phyloP scores from a whole-genome alignment of 2,329 filamentous ascomycete species.

The Fusarium sp. region DNA sequence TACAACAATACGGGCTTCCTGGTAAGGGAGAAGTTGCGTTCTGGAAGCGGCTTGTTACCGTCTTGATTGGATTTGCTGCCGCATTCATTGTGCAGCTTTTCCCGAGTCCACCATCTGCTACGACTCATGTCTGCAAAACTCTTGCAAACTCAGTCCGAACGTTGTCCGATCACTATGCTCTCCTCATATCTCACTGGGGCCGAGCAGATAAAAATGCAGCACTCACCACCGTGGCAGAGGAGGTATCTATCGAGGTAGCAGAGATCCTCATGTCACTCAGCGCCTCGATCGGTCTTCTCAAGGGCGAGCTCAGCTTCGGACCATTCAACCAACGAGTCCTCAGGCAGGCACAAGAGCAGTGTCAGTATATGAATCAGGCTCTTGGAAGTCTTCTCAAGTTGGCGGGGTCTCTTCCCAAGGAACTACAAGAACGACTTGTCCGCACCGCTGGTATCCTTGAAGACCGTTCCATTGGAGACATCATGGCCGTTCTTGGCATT shows the following conservation, averaged over 20 bases:
- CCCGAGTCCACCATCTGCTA: conserved; percentile 60
- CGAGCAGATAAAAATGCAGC: conserved; percentile 44
- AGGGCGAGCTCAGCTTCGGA: conserved; percentile 47
- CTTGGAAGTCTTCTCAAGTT: conserved; percentile 48
- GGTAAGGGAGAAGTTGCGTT: conserved; percentile 62
- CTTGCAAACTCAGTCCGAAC: conserved; percentile 58
- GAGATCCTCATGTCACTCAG: conserved; percentile 46
- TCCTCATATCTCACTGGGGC: conserved; percentile 60
- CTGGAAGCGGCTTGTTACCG: conserved; percentile 59
- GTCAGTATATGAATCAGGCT: conserved; percentile 51
- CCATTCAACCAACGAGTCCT: conserved; percentile 49
- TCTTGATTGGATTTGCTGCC: conserved; percentile 58
- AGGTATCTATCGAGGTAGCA: conserved; percentile 47
- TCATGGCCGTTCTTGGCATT: conserved; percentile 63
- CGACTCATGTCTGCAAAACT: conserved; percentile 57
- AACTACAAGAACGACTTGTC: conserved; percentile 56
- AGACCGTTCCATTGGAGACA: conserved; percentile 59
- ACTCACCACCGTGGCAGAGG: conserved; percentile 48
- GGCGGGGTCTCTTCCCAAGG: conserved; percentile 53
- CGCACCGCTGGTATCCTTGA: conserved; percentile 55
- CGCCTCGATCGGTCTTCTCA: conserved; percentile 44
- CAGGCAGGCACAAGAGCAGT: conserved; percentile 47
- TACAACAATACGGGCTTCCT: conserved; percentile 58
- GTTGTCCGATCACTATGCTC: conserved; percentile 62
- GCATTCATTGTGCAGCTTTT: conserved; percentile 60